phyloP scores from a whole-genome alignment of 768 basidiomycete species.

The Pulveroboletus sp. region DNA sequence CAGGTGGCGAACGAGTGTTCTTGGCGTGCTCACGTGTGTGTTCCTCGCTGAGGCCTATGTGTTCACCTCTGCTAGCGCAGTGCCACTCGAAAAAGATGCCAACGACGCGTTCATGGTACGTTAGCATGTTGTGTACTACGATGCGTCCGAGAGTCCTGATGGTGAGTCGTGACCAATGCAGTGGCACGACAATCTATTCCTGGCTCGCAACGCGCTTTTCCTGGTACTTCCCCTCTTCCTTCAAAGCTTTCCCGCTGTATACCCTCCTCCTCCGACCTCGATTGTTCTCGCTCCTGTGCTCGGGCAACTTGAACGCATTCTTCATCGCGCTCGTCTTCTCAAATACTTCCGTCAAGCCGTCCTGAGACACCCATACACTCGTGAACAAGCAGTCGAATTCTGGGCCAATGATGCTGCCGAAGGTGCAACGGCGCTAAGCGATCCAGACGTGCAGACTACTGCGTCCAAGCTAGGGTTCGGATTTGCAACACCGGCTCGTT shows the following conservation, averaged over 20 bases:
- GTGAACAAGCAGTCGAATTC: constrained; percentile 45
- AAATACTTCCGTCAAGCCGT: constrained; percentile 54
- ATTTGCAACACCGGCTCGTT: constrained; percentile 21
- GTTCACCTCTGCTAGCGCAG: constrained; percentile 42
- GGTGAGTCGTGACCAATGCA: constrained; percentile 21
- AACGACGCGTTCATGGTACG: constrained; percentile 38
- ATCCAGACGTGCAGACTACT: constrained; percentile 43
- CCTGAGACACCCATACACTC: constrained; percentile 47
- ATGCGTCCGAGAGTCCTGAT: neutral
- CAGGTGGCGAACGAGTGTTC: constrained; percentile 40
- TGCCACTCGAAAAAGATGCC: constrained; percentile 42
- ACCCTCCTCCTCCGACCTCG: constrained; percentile 30
- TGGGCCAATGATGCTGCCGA: constrained; percentile 55
- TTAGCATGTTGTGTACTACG: neutral
- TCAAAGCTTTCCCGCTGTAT: constrained; percentile 37
- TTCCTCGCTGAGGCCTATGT: constrained; percentile 53
- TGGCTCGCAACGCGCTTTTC: constrained; percentile 54
- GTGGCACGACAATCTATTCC: constrained; percentile 63
- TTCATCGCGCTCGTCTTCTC: constrained; percentile 49
- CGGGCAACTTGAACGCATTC: constrained; percentile 31
- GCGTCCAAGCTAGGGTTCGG: constrained; percentile 44
- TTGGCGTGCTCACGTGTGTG: constrained; percentile 46
- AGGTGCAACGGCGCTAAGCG: constrained; percentile 45
- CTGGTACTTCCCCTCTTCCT: constrained; percentile 50
- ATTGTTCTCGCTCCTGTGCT: constrained; percentile 18